Conservation (phyloP, 352 stramenopile genomes). For the Globisporangium acanthophoron region DNA sequence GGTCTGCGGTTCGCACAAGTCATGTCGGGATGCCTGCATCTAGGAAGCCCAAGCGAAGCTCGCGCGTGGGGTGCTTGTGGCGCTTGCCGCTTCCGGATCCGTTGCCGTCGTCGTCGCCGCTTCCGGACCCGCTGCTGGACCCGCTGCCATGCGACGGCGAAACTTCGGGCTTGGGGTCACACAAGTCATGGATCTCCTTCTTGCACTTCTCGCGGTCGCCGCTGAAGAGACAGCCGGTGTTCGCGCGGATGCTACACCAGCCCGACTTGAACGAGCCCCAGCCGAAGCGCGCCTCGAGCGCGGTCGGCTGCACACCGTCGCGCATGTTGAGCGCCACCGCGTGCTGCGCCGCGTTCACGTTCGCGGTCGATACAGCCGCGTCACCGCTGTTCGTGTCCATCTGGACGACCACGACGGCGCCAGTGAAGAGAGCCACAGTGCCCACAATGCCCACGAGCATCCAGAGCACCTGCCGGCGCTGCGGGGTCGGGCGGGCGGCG, state of each 20-base stretch:
- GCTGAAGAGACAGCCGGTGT: conserved; percentile 20
- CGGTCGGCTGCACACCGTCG: neutral
- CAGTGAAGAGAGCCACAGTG: conserved; percentile 13
- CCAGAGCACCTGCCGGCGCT: conserved; percentile 5
- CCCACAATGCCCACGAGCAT: conserved; percentile 10
- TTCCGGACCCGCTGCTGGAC: conserved; percentile 2
- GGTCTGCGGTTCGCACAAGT: too few species aligned
- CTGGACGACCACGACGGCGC: conserved; percentile 21
- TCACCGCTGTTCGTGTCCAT: conserved; percentile 11
- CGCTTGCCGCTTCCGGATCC: neutral
- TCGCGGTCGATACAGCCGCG: neutral
- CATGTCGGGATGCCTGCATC: neutral
- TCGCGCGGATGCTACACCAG: conserved; percentile 21
- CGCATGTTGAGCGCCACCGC: conserved; percentile 11
- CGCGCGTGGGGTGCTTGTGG: neutral
- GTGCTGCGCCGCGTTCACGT: neutral
- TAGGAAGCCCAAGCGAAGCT: neutral
- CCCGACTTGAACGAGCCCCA: conserved; percentile 16
- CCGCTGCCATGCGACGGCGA: conserved; percentile 4
- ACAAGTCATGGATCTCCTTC: conserved; percentile 17
- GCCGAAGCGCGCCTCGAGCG: conserved; percentile 20
- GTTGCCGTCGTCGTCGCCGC: neutral
- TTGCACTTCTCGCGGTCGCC: conserved; percentile 23
- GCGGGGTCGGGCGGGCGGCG: neutral
- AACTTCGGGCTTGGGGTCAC: conserved; percentile 5